phyloP scores from a whole-genome alignment of 164 flowering plant genomes.

The Piper betle region DNA sequence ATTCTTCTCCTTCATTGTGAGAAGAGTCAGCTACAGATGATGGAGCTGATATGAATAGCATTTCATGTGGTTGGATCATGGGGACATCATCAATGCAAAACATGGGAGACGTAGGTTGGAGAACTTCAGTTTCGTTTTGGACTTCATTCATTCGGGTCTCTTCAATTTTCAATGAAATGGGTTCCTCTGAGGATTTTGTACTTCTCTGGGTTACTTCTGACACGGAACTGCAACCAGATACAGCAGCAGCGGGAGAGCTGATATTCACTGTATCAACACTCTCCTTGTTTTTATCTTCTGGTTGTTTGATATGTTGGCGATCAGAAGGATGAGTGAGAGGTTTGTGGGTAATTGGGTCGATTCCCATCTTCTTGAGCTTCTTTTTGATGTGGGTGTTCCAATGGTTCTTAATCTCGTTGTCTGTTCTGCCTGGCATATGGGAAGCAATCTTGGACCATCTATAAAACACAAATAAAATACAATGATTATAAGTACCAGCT shows the following conservation, averaged over 20 bases:
- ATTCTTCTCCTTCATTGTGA: no score
- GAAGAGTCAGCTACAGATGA: background rate
- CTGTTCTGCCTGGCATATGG: conserved; percentile 70
- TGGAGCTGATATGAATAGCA: conserved; percentile 17
- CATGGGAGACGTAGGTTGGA: conserved; percentile 8
- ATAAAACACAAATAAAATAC: conserved; percentile 2
- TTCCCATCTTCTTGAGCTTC: conserved; percentile 60
- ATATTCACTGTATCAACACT: conserved; percentile 1
- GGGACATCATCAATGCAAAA: conserved; percentile 68
- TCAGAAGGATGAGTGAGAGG: conserved; percentile 18
- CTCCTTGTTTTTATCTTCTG: conserved; percentile 6
- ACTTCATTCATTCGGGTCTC: no score
- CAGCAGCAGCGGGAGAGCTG: background rate
- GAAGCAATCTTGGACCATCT: conserved; percentile 77
- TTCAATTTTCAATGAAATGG: background rate
- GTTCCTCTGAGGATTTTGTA: conserved; percentile 5
- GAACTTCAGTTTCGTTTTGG: conserved; percentile 8
- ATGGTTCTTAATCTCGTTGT: conserved; percentile 65
- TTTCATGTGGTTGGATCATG: conserved; percentile 46
- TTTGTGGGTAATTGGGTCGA: conserved; percentile 61
- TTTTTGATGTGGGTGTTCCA: conserved; percentile 81
- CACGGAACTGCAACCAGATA: background rate
- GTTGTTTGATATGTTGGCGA: background rate
- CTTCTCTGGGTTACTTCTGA: conserved; percentile 7
- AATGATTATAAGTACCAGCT: no score